phyloP scores from a whole-genome alignment of 805 yeast species.

The Yarrowia alimentaria region DNA sequence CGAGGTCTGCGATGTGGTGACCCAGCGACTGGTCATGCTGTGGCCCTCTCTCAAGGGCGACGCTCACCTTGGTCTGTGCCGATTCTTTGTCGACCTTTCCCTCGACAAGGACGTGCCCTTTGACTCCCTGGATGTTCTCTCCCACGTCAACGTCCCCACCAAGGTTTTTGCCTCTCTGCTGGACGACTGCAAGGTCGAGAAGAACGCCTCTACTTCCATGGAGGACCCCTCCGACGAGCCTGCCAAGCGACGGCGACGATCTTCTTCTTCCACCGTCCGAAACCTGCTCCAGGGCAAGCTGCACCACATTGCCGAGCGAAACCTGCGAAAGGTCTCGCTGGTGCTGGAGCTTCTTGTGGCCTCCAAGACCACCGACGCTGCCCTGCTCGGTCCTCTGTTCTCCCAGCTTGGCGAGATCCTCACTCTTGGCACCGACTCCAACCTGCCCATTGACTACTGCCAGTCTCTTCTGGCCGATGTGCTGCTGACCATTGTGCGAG shows the following conservation, averaged over 20 bases:
- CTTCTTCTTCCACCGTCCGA: slow-evolving; percentile 72
- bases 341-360: slow-evolving; percentile 76
- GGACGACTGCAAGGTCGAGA: slow-evolving; percentile 56
- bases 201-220: slow-evolving; percentile 41
- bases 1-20: slow-evolving; percentile 46
- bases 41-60: slow-evolving; percentile 60
- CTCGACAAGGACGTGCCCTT: slow-evolving; percentile 43
- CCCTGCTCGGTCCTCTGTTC: slow-evolving; percentile 40
- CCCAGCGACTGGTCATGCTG: slow-evolving; percentile 51
- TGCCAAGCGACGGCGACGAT: slow-evolving; percentile 66
- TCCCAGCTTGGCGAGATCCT: slow-evolving; percentile 43
- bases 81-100: slow-evolving; percentile 58
- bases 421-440: slow-evolving; percentile 83
- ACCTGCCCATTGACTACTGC: slow-evolving; percentile 83
- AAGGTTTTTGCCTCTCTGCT: slow-evolving; percentile 60
- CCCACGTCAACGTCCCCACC: slow-evolving; percentile 56
- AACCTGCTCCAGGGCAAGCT: slow-evolving; percentile 52
- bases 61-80: slow-evolving; percentile 55
- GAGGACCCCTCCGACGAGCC: slow-evolving; percentile 41
- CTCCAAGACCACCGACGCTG: slow-evolving; percentile 35
- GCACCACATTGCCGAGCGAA: slow-evolving; percentile 70
- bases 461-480: slow-evolving; percentile 89
- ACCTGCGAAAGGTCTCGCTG: slow-evolving; percentile 72
- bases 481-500: slow-evolving; percentile 58
- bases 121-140: slow-evolving; percentile 50